Conservation (phyloP, 2,329 filamentous ascomycete genomes). For the Alternaria ethzedia region DNA sequence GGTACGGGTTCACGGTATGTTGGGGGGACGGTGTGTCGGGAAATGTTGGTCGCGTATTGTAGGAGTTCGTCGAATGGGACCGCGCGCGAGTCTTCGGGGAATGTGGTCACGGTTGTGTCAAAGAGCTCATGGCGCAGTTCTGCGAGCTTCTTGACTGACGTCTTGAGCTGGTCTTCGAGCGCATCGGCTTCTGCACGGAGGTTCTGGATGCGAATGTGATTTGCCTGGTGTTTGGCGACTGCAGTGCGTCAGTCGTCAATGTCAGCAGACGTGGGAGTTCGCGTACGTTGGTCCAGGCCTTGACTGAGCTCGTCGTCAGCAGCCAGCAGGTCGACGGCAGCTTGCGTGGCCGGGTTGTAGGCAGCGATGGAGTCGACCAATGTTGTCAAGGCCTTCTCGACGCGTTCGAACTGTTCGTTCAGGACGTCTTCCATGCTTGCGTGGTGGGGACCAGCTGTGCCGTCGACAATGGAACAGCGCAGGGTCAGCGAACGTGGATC, state of each 20-base stretch:
- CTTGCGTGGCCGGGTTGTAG: constrained; percentile 75
- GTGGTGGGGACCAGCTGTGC: background rate
- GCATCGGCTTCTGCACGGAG: constrained; percentile 70
- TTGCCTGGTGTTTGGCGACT: constrained; percentile 79
- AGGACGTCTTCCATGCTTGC: constrained; percentile 52
- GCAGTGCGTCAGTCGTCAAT: constrained; percentile 11
- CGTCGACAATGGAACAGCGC: background rate
- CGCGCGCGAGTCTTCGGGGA: constrained; percentile 51
- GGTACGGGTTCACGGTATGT: constrained; percentile 51
- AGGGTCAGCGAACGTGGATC: background rate
- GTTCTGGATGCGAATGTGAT: constrained; percentile 70
- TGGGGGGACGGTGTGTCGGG: constrained; percentile 77
- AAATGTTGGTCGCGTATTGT: constrained; percentile 78
- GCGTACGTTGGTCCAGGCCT: constrained; percentile 69
- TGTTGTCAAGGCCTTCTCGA: constrained; percentile 62
- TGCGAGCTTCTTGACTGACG: constrained; percentile 72
- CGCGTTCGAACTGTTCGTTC: constrained; percentile 52
- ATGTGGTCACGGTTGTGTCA: constrained; percentile 48
- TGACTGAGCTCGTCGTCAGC: constrained; percentile 72
- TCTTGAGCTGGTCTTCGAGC: constrained; percentile 75
- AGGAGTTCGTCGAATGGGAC: constrained; percentile 77
- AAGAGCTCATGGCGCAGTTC: constrained; percentile 76
- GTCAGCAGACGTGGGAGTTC: background rate
- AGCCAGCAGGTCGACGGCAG: constrained; percentile 71
- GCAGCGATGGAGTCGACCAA: constrained; percentile 82